Conservation (phyloP, 2,329 filamentous ascomycete species). For the Beauveria sp. region DNA sequence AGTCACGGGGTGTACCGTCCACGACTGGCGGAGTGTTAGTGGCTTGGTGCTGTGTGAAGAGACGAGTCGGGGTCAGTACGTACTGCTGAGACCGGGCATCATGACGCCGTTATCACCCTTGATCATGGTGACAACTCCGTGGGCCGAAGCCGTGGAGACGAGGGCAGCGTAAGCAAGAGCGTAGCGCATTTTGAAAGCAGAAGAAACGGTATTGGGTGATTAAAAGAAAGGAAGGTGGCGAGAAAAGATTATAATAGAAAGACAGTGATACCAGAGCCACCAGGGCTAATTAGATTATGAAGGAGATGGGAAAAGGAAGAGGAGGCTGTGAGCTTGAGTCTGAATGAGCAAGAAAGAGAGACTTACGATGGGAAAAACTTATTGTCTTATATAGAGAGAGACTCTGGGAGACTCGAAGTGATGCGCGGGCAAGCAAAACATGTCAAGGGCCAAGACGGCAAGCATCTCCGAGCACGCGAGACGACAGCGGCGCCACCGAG, state of each 20-base stretch:
- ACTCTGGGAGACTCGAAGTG: neutral
- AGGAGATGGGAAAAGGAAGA: neutral
- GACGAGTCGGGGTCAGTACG: neutral
- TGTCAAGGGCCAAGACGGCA: neutral
- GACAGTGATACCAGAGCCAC: constrained; percentile 9
- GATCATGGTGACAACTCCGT: constrained; percentile 50
- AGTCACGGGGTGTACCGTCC: constrained; percentile 62
- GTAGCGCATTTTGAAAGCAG: constrained; percentile 23
- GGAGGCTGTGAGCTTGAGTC: neutral
- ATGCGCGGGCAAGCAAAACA: neutral
- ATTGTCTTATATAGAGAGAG: neutral
- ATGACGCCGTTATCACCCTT: constrained; percentile 53
- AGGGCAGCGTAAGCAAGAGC: constrained; percentile 23
- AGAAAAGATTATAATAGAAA: constrained; percentile 4
- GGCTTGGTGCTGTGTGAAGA: neutral
- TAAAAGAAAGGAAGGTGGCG: neutral
- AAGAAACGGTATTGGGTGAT: neutral
- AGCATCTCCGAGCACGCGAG: neutral
- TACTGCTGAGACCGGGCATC: constrained; percentile 49
- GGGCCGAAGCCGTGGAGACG: constrained; percentile 43
- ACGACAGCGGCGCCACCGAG: neutral
- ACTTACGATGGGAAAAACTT: neutral
- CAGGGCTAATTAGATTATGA: constrained; percentile 9
- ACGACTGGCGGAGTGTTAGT: constrained; percentile 31
- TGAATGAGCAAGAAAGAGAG: constrained; percentile 4